Evolutionary conservation across 2,329 filamentous ascomycete genomes (phyloP), one percentile per base, ranked within the genome.

Genomic region (Arthroderma uncinatum): DNA sequence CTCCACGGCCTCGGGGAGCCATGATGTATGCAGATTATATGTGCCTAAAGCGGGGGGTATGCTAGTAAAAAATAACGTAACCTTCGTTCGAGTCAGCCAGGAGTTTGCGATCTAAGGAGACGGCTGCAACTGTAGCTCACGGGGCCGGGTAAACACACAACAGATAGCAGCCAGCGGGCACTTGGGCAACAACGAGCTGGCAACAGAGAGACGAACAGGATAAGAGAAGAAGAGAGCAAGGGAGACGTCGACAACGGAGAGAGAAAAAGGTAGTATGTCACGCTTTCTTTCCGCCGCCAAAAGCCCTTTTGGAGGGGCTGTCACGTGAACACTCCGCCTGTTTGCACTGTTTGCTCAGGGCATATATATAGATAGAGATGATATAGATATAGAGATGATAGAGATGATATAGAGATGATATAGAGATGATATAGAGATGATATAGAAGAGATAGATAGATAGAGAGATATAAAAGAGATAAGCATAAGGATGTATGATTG

Each of bases 1-100:
- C 89, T 67, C 87, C 90, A 70, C 91, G 87, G 65, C 89, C 90
- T 70, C 89, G 71, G 59, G 73, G 73, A 40, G 74, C 66, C 73
- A 76, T 76, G 28, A 40, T 67, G 37, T 14, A 28, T 10, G 30
- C 28, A 28, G 28, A 8, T 25, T 50, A 8, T 50, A 33, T 48
- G 21, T 30, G 25, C 14, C 21, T 7, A 30, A 30, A 14, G 25
- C 19, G 21, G 47, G 47, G 47, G 23, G 12, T 16, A 10, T 16
- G 5, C n/a, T 10, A 10, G 9, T 30, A 28, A 9, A 8, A 34
- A 25, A 28, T 48, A 3, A 48, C 25, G 44, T 12, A 37, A 37
- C 34, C 34, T 37, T 37, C 34, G 14, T 10, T 37, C 34, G 34
- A 37, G 34, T 37, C 34, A 37, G 34, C 34, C n/a, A n/a, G n/a